Evolutionary conservation across 2,329 filamentous ascomycete species (phyloP), one percentile per base, ranked within the genome.

Genomic region (Stemphylium vesicarium): DNA sequence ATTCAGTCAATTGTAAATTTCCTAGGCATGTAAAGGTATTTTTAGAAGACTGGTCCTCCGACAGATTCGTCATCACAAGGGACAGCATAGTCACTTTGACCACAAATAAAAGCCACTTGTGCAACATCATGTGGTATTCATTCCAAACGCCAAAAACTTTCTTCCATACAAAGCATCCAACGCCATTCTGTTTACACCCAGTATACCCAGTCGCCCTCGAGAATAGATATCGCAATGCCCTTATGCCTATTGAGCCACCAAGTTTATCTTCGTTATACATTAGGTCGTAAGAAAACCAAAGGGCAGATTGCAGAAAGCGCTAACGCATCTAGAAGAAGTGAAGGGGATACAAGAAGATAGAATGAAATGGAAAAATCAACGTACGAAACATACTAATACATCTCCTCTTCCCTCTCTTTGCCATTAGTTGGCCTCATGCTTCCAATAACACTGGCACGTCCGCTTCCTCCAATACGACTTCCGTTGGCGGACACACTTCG

Each of bases 331-430:
- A 42, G 36, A 43, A 46, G 16, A 36, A 55, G 33, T 33, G 42
- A 15, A 39, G 18, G 20, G 35, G 33, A 26, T 53, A 36, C 29
- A 33, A 37, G 32, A 35, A 26, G 35, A 36, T 38, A 42, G 29
- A 32, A 38, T 18, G 37, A 42, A 33, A 43, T 29, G 31, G 24
- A 50, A 39, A 42, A 31, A 20, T 13, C 43, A 22, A 43, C 13
- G n/a, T 13, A 38, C 24, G 42, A 46, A 49, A 47, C 35, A 50
- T 61, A 63, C 62, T 69, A 71, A 57, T 60, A 70, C 58, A 62
- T 59, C 47, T 56, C 61, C 43, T 60, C 59, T 33, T 58, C 58
- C 31, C 53, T 55, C 8, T 59, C 56, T 29, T 56, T 53, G 6
- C 55, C 63, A 53, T 50, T 53, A 42, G 51, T 60, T 43, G 48